Evolutionary conservation across 768 basidiomycete genomes (phyloP), one percentile per base, ranked within the genome.

Genomic region (Crassisporium funariophilum): DNA sequence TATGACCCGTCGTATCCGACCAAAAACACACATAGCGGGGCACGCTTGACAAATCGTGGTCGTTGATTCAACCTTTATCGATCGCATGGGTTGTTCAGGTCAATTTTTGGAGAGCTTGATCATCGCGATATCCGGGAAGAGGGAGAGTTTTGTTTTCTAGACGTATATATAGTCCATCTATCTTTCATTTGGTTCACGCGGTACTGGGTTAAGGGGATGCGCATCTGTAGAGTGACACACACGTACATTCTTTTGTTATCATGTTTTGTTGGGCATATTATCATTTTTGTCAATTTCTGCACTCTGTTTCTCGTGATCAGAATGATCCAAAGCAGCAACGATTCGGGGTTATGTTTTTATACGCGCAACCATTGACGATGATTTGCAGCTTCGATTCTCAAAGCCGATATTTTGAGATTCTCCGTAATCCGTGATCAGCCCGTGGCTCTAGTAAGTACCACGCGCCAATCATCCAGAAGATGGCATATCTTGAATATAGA

Each of bases 21-120:
- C 19, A 13, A 31, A 43, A 11, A 27, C 10, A 6, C 40, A 48
- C 47, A 16, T 19, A 29, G 10, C 41, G 47, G 23, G 42, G 35
- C 20, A 15, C 44, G 2, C 46, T 25, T 29, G 45, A 50, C 8
- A 43, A 47, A 34, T 16, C 44, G 41, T n/a, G 44, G n/a, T 2
- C n/a, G 29, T n/a, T 5, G 29, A n/a, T 5, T 11, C 29, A 11
- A 31, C 29, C 29, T 11, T 5, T 2, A n/a, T 11, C 3, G 29
- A 29, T 29, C 7, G 27, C 27, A 29, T 29, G 27, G 13, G 27
- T 7, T 13, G 13, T 29, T 7, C n/a, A n/a, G n/a, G n/a, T 27
- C 35, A 33, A 50, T 25, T 12, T 23, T 16, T 21, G 24, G 5
- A 29, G 38, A 31, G 33, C 8, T 35, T 20, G 27, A 31, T 21